Evolutionary conservation across 768 basidiomycete species (phyloP).

Genomic region (Pleurotus citrinopileatus): DNA sequence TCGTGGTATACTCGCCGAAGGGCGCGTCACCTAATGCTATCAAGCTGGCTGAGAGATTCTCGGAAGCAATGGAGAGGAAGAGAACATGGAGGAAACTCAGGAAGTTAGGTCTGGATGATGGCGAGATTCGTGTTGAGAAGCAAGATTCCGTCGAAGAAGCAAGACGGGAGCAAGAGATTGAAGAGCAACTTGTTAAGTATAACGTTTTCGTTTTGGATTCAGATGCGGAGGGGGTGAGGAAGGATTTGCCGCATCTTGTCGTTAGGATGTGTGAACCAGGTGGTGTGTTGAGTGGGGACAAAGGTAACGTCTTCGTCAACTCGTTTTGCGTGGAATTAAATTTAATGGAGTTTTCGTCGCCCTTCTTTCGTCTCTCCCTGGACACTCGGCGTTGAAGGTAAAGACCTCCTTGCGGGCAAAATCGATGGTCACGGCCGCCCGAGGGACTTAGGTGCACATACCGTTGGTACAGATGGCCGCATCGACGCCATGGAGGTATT

Average conservation of each 20-base stretch:
- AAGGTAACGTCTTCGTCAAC: constrained; percentile 11
- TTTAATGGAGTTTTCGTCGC: background rate
- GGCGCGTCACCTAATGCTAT: constrained; percentile 57
- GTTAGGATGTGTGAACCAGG: constrained; percentile 43
- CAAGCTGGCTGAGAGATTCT: constrained; percentile 63
- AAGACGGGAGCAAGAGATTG: constrained; percentile 1
- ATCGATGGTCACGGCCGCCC: background rate
- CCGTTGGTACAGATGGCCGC: constrained; percentile 40
- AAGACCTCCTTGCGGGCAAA: background rate
- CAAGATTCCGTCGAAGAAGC: constrained; percentile 8
- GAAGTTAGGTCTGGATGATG: constrained; percentile 6
- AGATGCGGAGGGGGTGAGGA: constrained; percentile 39
- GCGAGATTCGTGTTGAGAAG: constrained; percentile 2
- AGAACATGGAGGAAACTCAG: constrained; percentile 39
- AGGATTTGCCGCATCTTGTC: constrained; percentile 49
- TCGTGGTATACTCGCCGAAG: constrained; percentile 81
- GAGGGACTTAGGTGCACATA: constrained; percentile 25
- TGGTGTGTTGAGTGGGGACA: constrained; percentile 26
- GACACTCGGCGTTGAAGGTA: background rate
- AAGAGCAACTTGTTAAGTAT: constrained; percentile 46
- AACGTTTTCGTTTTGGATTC: constrained; percentile 79
- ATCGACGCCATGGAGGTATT: constrained; percentile 16
- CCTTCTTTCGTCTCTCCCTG: background rate
- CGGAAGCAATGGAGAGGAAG: constrained; percentile 59
- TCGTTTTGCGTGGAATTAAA: constrained; percentile 7